phyloP scores from a whole-genome alignment of 2,329 filamentous ascomycete genomes.

The Fusarium sp. region DNA sequence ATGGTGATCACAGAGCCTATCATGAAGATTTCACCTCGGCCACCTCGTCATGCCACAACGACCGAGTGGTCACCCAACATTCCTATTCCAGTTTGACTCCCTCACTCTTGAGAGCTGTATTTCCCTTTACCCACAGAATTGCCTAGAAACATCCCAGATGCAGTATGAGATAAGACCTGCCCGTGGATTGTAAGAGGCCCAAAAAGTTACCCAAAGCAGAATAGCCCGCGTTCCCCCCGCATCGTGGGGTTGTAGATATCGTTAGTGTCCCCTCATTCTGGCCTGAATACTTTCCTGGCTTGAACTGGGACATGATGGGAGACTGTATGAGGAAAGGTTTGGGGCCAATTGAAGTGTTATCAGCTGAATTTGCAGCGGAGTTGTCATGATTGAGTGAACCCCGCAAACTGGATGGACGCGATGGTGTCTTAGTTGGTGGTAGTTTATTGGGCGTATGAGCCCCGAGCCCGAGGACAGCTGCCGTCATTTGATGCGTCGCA shows the following conservation, averaged over 20 bases:
- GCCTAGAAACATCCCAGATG: conserved; percentile 20
- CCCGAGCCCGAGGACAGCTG: not conserved
- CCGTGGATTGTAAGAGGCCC: conserved; percentile 7
- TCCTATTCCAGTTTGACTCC: conserved; percentile 2
- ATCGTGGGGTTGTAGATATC: not conserved
- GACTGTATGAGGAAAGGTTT: not conserved
- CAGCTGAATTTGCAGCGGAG: not conserved
- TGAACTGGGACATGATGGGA: not conserved
- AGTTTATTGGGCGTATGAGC: not conserved
- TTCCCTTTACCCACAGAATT: not conserved
- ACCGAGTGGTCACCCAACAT: conserved; percentile 11
- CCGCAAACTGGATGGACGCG: not conserved
- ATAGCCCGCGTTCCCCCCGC: conserved; percentile 15
- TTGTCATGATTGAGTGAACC: not conserved
- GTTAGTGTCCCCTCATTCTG: conserved; percentile 3
- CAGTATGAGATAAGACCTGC: conserved; percentile 14
- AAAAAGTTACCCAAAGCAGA: conserved; percentile 31
- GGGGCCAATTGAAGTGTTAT: not conserved
- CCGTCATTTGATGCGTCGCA: not conserved
- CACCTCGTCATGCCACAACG: not conserved
- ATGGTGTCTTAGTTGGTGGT: not conserved
- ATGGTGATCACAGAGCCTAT: not conserved
- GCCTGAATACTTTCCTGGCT: conserved; percentile 25
- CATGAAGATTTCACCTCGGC: not conserved
- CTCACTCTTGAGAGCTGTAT: not conserved